These are phyloP conservation scores for Fistulina hepatica DNA, from an alignment of 1,284 basidiomycete species.

Conservation along the genomic window DNA sequence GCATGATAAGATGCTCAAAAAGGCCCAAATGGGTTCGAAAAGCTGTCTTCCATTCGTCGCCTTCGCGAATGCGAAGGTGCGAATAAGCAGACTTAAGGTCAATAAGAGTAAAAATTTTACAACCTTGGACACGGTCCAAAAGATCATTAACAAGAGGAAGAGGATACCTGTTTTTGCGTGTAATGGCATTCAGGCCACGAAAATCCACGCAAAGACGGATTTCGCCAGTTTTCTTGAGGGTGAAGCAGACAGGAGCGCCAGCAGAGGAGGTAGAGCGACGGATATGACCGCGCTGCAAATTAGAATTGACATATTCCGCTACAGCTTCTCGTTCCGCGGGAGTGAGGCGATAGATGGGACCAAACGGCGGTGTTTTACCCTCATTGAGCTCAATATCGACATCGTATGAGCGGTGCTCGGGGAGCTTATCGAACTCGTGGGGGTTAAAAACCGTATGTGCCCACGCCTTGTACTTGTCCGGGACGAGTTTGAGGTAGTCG, in stretches of 20 bases:
- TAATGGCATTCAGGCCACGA: conserved; percentile 22
- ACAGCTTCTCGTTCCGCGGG: conserved; percentile 24
- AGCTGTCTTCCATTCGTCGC: conserved; percentile 25
- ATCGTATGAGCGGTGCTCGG: conserved; percentile 17
- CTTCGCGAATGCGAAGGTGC: conserved; percentile 18
- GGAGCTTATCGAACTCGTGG: conserved; percentile 14
- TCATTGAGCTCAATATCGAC: conserved; percentile 24
- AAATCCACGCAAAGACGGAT: conserved; percentile 28
- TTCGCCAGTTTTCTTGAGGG: conserved; percentile 28
- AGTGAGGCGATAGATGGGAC: conserved; percentile 25
- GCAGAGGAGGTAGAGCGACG: conserved; percentile 25
- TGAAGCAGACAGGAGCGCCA: conserved; percentile 28
- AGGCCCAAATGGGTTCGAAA: conserved; percentile 24
- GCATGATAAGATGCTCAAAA: conserved; percentile 30
- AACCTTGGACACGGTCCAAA: conserved; percentile 18
- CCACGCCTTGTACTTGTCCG: conserved; percentile 7
- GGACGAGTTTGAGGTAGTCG: neutral
- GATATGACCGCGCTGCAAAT: conserved; percentile 27
- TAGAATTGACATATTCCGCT: conserved; percentile 18
- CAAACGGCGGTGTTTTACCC: conserved; percentile 22
- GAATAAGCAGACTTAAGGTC: conserved; percentile 23
- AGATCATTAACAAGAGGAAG: conserved; percentile 23
- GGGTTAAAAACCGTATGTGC: conserved; percentile 14
- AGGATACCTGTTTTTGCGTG: conserved; percentile 20
- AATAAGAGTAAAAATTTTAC: conserved; percentile 21